phyloP scores from a whole-genome alignment of 768 basidiomycete species.

The Pisolithus microcarpus region DNA sequence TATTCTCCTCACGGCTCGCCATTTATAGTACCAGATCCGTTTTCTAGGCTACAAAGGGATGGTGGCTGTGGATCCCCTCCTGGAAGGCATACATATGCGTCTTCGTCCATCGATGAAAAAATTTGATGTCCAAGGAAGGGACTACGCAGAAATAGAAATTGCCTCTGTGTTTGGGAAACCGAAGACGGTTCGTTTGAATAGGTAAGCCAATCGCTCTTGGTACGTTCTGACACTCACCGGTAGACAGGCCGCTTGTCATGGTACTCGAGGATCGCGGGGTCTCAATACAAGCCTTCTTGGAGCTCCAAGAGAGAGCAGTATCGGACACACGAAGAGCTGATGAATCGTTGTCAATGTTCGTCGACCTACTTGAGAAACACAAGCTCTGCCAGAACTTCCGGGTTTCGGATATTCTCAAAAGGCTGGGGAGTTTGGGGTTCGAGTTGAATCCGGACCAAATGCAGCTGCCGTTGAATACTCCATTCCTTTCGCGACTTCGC shows the following conservation, averaged over 20 bases:
- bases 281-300: slow-evolving; percentile 45
- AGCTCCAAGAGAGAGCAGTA: slow-evolving; percentile 55
- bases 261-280: slow-evolving; percentile 73
- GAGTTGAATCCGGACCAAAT: slow-evolving; percentile 35
- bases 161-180: slow-evolving; percentile 56
- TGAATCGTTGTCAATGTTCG: slow-evolving; percentile 45
- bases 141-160: slow-evolving; percentile 63
- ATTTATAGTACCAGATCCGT: slow-evolving; percentile 63
- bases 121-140: slow-evolving; percentile 47
- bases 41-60: slow-evolving; percentile 82
- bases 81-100: slow-evolving; percentile 55
- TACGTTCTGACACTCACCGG: background rate
- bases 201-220: slow-evolving; percentile 32
- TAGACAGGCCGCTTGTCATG: slow-evolving; percentile 61
- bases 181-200: slow-evolving; percentile 60
- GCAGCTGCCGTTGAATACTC: slow-evolving; percentile 38
- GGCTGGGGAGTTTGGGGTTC: slow-evolving; percentile 41
- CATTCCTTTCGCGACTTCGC: slow-evolving; percentile 52
- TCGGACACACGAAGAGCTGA: slow-evolving; percentile 52
- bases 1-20: background rate
- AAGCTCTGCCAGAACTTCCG: slow-evolving; percentile 40
- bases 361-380: slow-evolving; percentile 42
- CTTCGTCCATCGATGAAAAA: slow-evolving; percentile 71
- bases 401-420: slow-evolving; percentile 43
- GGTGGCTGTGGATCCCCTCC: slow-evolving; percentile 55